Evolutionary conservation across 768 basidiomycete genomes (phyloP).

Genomic region (Boletus reticuloceps): DNA sequence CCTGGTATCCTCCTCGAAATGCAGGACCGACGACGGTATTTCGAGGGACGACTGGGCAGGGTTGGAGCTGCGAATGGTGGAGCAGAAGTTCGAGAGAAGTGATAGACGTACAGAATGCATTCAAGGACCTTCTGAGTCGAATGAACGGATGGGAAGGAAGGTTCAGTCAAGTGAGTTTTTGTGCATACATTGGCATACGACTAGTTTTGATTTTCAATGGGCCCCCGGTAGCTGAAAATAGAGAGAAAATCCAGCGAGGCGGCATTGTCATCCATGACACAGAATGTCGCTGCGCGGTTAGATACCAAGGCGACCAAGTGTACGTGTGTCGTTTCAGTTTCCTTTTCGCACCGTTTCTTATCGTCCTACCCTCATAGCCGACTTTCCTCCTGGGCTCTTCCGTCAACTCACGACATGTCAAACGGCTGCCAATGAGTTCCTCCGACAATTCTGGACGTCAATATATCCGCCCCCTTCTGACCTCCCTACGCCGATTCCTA

Average conservation of each 20-base stretch:
- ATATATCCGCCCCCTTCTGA: constrained; percentile 75
- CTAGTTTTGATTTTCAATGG: background rate
- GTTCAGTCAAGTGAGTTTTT: constrained; percentile 50
- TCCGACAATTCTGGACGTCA: constrained; percentile 93
- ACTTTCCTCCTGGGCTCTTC: constrained; percentile 76
- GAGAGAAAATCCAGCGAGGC: constrained; percentile 67
- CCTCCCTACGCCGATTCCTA: constrained; percentile 46
- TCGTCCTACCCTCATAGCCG: constrained; percentile 43
- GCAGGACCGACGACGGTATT: constrained; percentile 81
- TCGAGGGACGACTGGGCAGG: constrained; percentile 59
- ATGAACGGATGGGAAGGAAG: constrained; percentile 56
- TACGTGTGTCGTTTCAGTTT: constrained; percentile 30
- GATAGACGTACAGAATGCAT: constrained; percentile 45
- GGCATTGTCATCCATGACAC: constrained; percentile 70
- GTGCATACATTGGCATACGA: background rate
- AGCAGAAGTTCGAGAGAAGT: constrained; percentile 21
- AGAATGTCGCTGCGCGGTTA: constrained; percentile 45
- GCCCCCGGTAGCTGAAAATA: constrained; percentile 51
- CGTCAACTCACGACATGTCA: constrained; percentile 87
- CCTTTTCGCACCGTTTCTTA: background rate
- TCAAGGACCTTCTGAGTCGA: constrained; percentile 46
- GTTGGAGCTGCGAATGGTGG: constrained; percentile 4
- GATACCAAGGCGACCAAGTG: constrained; percentile 67
- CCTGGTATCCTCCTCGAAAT: constrained; percentile 80
- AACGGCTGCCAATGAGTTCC: constrained; percentile 91